These are phyloP conservation scores for Apophysomyces trapeziformis DNA, from an alignment of 371 early-diverging fungal species.

Conservation along the genomic window DNA sequence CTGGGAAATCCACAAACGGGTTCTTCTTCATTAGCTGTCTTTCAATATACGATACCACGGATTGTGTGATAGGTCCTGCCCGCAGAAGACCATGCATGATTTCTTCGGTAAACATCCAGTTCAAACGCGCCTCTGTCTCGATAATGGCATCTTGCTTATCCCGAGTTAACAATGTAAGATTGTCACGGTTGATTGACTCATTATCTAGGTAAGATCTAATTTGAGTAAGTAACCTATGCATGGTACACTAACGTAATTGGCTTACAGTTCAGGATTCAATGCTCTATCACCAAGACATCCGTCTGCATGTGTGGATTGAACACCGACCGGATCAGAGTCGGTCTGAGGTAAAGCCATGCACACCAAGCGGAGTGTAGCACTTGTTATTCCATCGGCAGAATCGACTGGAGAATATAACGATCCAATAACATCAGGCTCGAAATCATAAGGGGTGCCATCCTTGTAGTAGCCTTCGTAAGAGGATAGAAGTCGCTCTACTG, in stretches of 20 bases:
- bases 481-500: constrained; percentile 60
- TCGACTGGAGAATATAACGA: constrained; percentile 67
- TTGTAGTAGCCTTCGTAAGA: constrained; percentile 51
- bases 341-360: constrained; percentile 66
- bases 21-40: constrained; percentile 65
- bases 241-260: neutral
- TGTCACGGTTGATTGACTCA: constrained; percentile 36
- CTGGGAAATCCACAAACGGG: constrained; percentile 70
- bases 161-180: constrained; percentile 45
- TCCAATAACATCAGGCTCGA: constrained; percentile 69
- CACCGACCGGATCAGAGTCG: constrained; percentile 42
- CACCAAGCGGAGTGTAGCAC: constrained; percentile 67
- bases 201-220: constrained; percentile 38
- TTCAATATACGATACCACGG: constrained; percentile 65
- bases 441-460: constrained; percentile 48
- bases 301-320: constrained; percentile 31
- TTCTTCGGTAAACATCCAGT: constrained; percentile 75
- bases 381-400: constrained; percentile 70
- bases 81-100: constrained; percentile 75
- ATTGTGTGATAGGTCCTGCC: constrained; percentile 56
- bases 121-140: constrained; percentile 64
- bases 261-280: constrained; percentile 38
- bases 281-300: constrained; percentile 35
- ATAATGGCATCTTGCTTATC: constrained; percentile 66
- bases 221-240: neutral